Evolutionary conservation across 1,284 basidiomycete species (phyloP), one percentile per base, ranked within the genome.

Genomic region (Puccinia horiana): DNA sequence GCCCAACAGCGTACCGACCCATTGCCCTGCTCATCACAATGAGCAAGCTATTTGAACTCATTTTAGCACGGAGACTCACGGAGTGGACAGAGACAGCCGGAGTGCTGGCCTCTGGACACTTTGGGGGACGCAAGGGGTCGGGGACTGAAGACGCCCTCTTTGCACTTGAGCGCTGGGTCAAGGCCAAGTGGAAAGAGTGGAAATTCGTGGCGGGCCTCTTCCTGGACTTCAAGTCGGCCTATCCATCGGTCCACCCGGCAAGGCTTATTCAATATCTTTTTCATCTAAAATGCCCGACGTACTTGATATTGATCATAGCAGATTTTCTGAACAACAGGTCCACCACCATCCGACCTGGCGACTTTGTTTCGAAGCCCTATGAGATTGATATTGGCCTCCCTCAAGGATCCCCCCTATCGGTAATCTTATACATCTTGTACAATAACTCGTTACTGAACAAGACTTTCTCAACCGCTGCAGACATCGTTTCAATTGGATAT

Each of bases 331-430:
- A 11, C 3, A 23, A 52, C 42, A 73, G 70, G 29, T 47, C 42
- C 16, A 73, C 70, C 3, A 47, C 35, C 14, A 29, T 73, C 16
- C 9, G 47, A 44, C 16, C 49, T 4, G 42, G 49, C 40, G 42
- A 73, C 29, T 73, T 49, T 29, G 29, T 26, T 12, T 73, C 70
- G 12, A 12, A n/a, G 2, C n/a, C 29, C 12, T 49, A 49, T 26
- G 14, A 12, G 20, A 47, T 70, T 8, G 67, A 23, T 2, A 70
- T 40, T 4, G 67, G 67, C 18, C 67, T 70, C 9, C 67, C 67
- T 37, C 67, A 70, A n/a, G 67, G 67, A 44, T 70, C 67, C 29
- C 67, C 67, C 37, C n/a, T 70, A 6, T 70, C 37, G n/a, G 67
- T 70, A 18, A 70, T 47, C n/a, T 29, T 70, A 44, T 70, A 70